Evolutionary conservation across 129 eudicot genomes (phyloP), one percentile per base, ranked within the genome.

Genomic region (Flaveria ramosissima): DNA sequence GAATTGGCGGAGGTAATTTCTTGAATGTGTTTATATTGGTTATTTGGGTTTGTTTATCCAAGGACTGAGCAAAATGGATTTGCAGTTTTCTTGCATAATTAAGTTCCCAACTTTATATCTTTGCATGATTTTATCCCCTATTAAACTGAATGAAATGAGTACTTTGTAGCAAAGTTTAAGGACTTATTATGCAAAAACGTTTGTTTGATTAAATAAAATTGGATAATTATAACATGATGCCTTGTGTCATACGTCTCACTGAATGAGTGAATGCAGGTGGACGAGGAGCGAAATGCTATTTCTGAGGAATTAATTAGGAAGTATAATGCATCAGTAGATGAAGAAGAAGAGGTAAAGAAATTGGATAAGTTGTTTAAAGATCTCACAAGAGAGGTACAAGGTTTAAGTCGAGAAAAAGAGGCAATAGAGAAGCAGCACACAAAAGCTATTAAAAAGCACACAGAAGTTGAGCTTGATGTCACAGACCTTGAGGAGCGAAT

Each of bases 381-480:
- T 83, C 84, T 95, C 61, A 81, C 87, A 12, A 92, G 93, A 89
- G 97, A 95, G 82, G 76, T 83, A 45, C 99, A 95, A 81, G 84
- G 84, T 70, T 85, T 91, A 79, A 84, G 62, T 80, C 83, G 85
- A 85, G 97, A 95, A 85, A 95, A 91, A 85, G 94, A 89, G 82
- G 82, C 92, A 51, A 78, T 87, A 55, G 97, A 95, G 86, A 91
- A 91, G 84, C 96, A 89, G 70, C 85, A 87, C 19, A 87, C 84
- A 52, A 88, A 83, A 75, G 97, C 97, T 50, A 89, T 95, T 23
- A 82, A 85, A 77, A 91, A 77, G 82, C 93, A 83, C 75, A 86
- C 97, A 78, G 85, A 86, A 73, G 86, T 89, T 81, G 99, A 95
- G 84, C 99, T 91, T 88, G 99, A 95, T 80, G 91, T 84, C 76